phyloP scores from a whole-genome alignment of 495 filamentous ascomycete species.

The Tuber microsphaerosporum region DNA sequence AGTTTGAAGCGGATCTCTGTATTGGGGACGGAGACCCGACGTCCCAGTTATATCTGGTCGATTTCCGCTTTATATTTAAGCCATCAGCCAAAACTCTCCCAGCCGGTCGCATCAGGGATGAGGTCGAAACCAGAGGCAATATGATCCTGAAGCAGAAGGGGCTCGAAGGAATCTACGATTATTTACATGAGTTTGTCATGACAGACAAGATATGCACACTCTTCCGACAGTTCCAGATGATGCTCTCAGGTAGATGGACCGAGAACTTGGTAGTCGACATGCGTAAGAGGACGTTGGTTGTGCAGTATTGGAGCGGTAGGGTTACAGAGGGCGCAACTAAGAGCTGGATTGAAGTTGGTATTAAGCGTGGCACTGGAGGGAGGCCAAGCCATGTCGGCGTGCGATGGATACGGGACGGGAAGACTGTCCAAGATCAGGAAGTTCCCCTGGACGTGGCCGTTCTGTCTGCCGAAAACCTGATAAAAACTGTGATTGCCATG shows the following conservation, averaged over 20 bases:
- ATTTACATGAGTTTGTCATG: conserved; percentile 74
- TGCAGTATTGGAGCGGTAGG: conserved; percentile 81
- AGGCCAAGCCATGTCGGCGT: conserved; percentile 52
- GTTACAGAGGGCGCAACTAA: conserved; percentile 52
- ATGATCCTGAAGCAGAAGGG: conserved; percentile 57
- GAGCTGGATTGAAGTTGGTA: conserved; percentile 62
- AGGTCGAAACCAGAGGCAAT: conserved; percentile 67
- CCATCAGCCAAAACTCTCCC: conserved; percentile 55
- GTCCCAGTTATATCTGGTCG: conserved; percentile 85
- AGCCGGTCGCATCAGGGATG: conserved; percentile 53
- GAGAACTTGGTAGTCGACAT: conserved; percentile 65
- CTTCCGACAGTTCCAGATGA: conserved; percentile 62
- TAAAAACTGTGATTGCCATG: conserved; percentile 65
- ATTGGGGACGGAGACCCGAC: conserved; percentile 71
- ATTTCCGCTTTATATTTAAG: conserved; percentile 74
- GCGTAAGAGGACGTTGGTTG: conserved; percentile 66
- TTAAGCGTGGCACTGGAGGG: conserved; percentile 41
- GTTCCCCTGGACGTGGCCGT: conserved; percentile 59
- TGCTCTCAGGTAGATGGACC: conserved; percentile 64
- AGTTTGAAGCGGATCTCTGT: conserved; percentile 89
- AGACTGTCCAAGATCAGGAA: conserved; percentile 58
- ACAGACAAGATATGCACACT: conserved; percentile 81
- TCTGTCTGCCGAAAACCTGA: conserved; percentile 64
- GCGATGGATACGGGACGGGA: conserved; percentile 77
- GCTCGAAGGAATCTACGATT: conserved; percentile 68